Evolutionary conservation across 345 rosid genomes (phyloP).

Genomic region (Lenwebbia sp.): DNA sequence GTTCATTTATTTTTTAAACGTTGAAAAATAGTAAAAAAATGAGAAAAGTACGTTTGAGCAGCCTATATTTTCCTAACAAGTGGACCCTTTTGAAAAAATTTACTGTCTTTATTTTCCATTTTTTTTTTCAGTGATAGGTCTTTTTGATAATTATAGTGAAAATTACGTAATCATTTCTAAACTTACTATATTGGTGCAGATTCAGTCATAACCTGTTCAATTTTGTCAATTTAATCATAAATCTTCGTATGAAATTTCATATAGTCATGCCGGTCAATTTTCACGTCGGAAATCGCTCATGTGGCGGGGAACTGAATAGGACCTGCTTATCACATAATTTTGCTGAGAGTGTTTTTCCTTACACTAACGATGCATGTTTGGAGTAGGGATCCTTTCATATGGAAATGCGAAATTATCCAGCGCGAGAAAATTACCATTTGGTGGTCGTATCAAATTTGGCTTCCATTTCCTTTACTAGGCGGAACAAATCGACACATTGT

Average conservation of each 20-base stretch:
- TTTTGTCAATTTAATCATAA: not conserved
- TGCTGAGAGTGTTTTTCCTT: not conserved
- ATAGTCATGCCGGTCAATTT: accelerated
- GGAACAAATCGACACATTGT: not conserved
- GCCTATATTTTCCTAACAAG: not conserved
- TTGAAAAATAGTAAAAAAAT: too few species aligned
- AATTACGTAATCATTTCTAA: not conserved
- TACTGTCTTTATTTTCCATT: not conserved
- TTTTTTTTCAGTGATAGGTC: not conserved
- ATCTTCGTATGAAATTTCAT: not conserved
- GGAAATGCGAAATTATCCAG: not conserved
- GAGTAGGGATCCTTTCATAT: not conserved
- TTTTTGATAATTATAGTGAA: not conserved
- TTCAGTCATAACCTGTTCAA: not conserved
- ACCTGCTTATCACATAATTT: too few species aligned
- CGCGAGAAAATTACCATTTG: not conserved
- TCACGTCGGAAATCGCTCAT: not conserved
- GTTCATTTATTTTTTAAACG: too few species aligned
- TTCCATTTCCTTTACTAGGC: not conserved
- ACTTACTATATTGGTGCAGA: accelerated
- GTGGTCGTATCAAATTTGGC: not conserved
- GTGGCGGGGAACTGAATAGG: too few species aligned
- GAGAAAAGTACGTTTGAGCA: too few species aligned
- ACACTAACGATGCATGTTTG: not conserved
- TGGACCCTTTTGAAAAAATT: not conserved